Evolutionary conservation across 2,329 filamentous ascomycete genomes (phyloP).

Genomic region (Penicillium aurantiogriseum): DNA sequence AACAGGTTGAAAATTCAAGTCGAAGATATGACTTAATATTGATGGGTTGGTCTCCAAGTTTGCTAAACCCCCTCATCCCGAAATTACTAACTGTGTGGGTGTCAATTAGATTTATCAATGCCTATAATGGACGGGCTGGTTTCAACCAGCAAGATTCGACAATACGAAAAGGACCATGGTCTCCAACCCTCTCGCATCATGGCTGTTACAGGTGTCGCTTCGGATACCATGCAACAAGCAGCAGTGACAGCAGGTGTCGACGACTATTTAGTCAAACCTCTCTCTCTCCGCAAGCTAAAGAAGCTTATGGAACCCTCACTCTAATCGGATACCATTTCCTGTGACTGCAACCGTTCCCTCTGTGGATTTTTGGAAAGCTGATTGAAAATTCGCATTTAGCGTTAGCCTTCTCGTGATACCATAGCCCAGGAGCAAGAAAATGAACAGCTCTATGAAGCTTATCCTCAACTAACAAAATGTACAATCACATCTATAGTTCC

Average conservation of each 20-base stretch:
- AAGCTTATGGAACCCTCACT: conserved; percentile 21
- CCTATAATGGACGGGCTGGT: conserved; percentile 46
- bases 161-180: conserved; percentile 30
- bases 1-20: conserved; percentile 32
- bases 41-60: conserved; percentile 27
- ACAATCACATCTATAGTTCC: conserved; percentile 1
- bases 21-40: conserved; percentile 37
- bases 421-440: neutral
- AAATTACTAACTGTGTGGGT: neutral
- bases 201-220: conserved; percentile 35
- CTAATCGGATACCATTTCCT: neutral
- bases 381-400: neutral
- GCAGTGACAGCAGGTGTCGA: conserved; percentile 32
- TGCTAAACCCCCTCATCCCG: neutral
- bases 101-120: conserved; percentile 43
- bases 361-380: neutral
- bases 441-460: neutral
- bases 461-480: neutral
- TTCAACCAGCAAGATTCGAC: conserved; percentile 43
- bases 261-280: conserved; percentile 34
- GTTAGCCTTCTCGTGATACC: neutral
- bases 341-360: neutral
- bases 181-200: conserved; percentile 27
- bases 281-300: conserved; percentile 34
- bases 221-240: conserved; percentile 32